Percentiles rank a stretch among this genome's conserved stretches.
Evolutionary conservation across 441 rosid genomes (phyloP).

Genomic region (Omphalea diandra): DNA sequence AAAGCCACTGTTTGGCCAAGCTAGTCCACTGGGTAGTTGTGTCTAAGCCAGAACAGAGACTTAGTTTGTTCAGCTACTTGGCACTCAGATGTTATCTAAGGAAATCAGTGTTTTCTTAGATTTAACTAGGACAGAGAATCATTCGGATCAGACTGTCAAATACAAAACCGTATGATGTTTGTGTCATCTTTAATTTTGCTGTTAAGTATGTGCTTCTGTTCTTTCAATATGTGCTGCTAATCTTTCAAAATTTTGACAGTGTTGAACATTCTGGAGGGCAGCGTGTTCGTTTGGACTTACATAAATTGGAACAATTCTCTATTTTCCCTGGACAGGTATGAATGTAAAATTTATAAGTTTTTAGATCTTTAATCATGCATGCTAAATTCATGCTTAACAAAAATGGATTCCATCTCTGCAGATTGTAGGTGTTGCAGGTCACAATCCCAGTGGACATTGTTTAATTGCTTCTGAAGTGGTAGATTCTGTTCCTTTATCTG

Average conservation of each 20-base stretch:
- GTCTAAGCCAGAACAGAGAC: no score
- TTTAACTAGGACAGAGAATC: not conserved
- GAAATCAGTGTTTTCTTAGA: not conserved
- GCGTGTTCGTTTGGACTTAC: slow-evolving; percentile 76
- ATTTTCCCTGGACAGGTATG: slow-evolving; percentile 97
- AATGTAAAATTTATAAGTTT: slow-evolving; percentile 15
- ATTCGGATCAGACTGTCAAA: not conserved
- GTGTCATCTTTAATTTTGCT: not conserved
- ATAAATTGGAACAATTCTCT: slow-evolving; percentile 69
- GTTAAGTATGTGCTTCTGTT: slow-evolving; percentile 10
- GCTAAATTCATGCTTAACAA: slow-evolving; percentile 22
- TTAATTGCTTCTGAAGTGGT: slow-evolving; percentile 76
- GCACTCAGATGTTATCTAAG: no score
- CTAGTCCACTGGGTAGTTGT: no score
- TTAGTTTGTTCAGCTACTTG: no score
- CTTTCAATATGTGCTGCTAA: no score
- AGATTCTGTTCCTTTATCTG: slow-evolving; percentile 62
- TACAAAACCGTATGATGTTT: not conserved
- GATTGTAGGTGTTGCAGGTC: slow-evolving; percentile 89
- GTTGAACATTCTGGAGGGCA: slow-evolving; percentile 89
- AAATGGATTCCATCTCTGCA: slow-evolving; percentile 34
- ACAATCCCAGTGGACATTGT: slow-evolving; percentile 98
- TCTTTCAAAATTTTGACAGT: slow-evolving; percentile 44
- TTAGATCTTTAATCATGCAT: slow-evolving; percentile 12
- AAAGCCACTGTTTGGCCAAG: no score